Evolutionary conservation across 495 filamentous ascomycete species (phyloP).

Genomic region (Xylaria grammica): DNA sequence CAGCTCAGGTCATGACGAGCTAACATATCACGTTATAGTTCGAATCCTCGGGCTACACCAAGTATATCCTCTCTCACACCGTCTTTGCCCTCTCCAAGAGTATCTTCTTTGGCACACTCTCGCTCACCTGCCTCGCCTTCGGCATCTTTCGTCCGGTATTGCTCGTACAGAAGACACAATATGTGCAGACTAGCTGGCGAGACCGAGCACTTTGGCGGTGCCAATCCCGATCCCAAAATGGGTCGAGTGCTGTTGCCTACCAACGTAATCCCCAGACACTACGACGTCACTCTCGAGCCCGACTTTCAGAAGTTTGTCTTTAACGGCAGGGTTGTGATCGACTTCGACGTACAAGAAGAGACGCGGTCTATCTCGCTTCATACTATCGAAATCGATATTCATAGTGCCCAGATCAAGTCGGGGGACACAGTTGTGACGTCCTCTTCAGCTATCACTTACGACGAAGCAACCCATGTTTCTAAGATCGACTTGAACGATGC

Average conservation of each 20-base stretch:
- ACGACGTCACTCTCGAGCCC: constrained; percentile 75
- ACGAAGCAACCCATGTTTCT: constrained; percentile 67
- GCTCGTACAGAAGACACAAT: constrained; percentile 59
- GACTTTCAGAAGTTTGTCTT: constrained; percentile 73
- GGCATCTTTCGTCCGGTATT: constrained; percentile 45
- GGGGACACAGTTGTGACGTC: constrained; percentile 55
- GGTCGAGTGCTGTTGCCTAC: constrained; percentile 65
- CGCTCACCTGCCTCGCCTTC: constrained; percentile 29
- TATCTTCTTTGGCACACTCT: constrained; percentile 29
- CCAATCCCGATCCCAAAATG: constrained; percentile 47
- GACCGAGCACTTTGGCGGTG: constrained; percentile 48
- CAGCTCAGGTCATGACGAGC: not conserved
- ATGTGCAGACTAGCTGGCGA: constrained; percentile 60
- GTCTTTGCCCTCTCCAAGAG: constrained; percentile 23
- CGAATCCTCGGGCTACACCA: constrained; percentile 16
- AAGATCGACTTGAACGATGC: constrained; percentile 66
- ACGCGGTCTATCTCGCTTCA: constrained; percentile 88
- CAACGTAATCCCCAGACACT: constrained; percentile 70
- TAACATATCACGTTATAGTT: constrained; percentile 17
- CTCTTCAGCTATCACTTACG: constrained; percentile 61
- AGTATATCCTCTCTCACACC: constrained; percentile 26
- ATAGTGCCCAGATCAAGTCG: constrained; percentile 69
- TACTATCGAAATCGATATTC: constrained; percentile 82
- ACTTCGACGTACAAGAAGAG: constrained; percentile 84
- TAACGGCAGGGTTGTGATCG: constrained; percentile 69